Conservation (phyloP, 2,329 filamentous ascomycete genomes). For the Epichloe festucae region DNA sequence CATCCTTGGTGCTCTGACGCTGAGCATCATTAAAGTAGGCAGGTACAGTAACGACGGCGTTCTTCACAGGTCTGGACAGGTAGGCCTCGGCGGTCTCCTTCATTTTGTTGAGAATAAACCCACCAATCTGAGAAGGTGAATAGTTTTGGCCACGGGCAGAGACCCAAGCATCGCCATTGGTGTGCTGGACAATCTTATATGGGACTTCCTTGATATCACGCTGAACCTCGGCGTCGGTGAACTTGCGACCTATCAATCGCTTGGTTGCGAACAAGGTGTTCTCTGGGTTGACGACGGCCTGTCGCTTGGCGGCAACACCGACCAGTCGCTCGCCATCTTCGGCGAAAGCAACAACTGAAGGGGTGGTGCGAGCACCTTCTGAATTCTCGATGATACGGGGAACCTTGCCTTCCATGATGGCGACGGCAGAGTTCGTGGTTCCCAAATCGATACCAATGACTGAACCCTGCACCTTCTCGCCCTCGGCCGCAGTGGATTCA, state of each 20-base stretch:
- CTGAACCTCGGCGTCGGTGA: conserved; percentile 85
- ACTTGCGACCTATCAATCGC: conserved; percentile 97
- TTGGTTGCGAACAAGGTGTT: conserved; percentile 98
- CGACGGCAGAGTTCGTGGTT: conserved; percentile 95
- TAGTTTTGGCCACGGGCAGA: conserved; percentile 88
- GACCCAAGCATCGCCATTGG: conserved; percentile 93
- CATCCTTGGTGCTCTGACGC: conserved; percentile 96
- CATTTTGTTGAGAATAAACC: conserved; percentile 96
- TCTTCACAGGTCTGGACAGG: conserved; percentile 81
- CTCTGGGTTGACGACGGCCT: conserved; percentile 96
- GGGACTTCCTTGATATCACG: conserved; percentile 95
- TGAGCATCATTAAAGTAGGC: conserved; percentile 99
- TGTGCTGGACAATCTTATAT: conserved; percentile 97
- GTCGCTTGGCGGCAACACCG: conserved; percentile 93
- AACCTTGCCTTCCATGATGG: conserved; percentile 91
- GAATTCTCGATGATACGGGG: conserved; percentile 94
- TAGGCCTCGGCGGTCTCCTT: conserved; percentile 96
- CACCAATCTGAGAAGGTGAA: conserved; percentile 96
- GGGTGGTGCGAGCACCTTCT: conserved; percentile 53
- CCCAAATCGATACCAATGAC: conserved; percentile 98
- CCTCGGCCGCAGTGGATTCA: conserved; percentile 46
- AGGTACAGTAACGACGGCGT: conserved; percentile 91
- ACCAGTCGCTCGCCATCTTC: conserved; percentile 93
- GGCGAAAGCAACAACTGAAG: conserved; percentile 89
- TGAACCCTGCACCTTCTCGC: conserved; percentile 79